Percentiles rank a stretch among this genome's conserved stretches.
Evolutionary conservation across 2,329 filamentous ascomycete genomes (phyloP).

Genomic region (Pseudocercospora cruenta): DNA sequence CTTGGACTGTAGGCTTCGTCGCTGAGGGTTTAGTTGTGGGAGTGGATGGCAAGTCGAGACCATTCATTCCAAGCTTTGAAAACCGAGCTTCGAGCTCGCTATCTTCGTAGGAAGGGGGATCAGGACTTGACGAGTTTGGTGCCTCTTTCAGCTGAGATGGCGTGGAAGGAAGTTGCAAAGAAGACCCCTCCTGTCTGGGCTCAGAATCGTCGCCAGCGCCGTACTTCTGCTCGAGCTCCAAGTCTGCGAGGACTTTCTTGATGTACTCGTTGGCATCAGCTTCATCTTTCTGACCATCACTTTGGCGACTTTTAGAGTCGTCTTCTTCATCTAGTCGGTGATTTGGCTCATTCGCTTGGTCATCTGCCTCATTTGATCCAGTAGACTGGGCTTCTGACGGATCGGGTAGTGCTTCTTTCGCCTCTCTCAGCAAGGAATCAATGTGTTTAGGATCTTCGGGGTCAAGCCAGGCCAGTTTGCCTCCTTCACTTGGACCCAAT

Average conservation of each 20-base stretch:
- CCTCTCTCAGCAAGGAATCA: conserved; percentile 46
- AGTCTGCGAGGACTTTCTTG: conserved; percentile 50
- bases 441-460: conserved; percentile 48
- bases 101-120: conserved; percentile 42
- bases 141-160: conserved; percentile 33
- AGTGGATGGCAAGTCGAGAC: conserved; percentile 51
- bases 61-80: conserved; percentile 47
- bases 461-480: conserved; percentile 42
- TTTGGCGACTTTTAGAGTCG: conserved; percentile 16
- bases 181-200: conserved; percentile 10
- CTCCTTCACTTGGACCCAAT: conserved; percentile 40
- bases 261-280: conserved; percentile 53
- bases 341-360: conserved; percentile 5
- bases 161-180: conserved; percentile 37
- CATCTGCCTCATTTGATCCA: conserved; percentile 1
- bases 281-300: conserved; percentile 38
- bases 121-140: conserved; percentile 18
- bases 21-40: conserved; percentile 49
- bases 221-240: conserved; percentile 49
- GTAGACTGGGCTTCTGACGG: conserved; percentile 25
- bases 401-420: conserved; percentile 44
- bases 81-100: conserved; percentile 51
- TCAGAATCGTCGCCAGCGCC: conserved; percentile 19
- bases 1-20: conserved; percentile 28
- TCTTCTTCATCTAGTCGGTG: conserved; percentile 5